Percentiles rank a stretch among this genome's conserved stretches.
Evolutionary conservation across 306 rosid species (phyloP).

Genomic region (Begonia peltatifolia): DNA sequence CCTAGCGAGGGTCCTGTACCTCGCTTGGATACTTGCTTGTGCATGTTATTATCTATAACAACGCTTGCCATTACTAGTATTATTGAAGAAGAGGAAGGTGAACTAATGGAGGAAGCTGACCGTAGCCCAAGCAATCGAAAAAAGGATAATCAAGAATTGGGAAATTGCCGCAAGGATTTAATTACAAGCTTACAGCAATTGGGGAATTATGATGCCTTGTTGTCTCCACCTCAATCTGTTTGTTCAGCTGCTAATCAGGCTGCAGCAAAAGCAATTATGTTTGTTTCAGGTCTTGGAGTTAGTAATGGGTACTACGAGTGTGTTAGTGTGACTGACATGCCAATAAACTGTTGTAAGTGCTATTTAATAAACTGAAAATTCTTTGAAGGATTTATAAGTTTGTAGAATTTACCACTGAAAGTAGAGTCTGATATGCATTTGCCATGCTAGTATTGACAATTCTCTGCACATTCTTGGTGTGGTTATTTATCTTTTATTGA

Average conservation of each 20-base stretch:
- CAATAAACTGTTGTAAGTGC: conserved; percentile 53
- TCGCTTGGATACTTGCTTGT: conserved; percentile 69
- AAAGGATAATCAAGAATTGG: conserved; percentile 34
- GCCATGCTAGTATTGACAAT: too few relatives aligned
- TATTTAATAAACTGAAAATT: too few relatives aligned
- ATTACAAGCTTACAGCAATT: conserved; percentile 58
- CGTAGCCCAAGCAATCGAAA: conserved; percentile 30
- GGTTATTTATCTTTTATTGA: too few relatives aligned
- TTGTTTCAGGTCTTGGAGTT: conserved; percentile 46
- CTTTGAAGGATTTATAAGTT: too few relatives aligned
- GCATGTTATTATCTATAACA: conserved; percentile 63
- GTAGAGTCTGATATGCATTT: too few relatives aligned
- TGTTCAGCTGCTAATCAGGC: conserved; percentile 65
- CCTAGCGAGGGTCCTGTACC: conserved; percentile 64
- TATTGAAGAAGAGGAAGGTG: conserved; percentile 81
- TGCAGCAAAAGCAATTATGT: conserved; percentile 72
- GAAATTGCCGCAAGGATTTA: conserved; percentile 53
- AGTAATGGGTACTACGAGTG: conserved; percentile 32
- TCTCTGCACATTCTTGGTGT: too few relatives aligned
- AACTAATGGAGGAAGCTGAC: conserved; percentile 50
- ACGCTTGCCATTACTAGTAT: conserved; percentile 49
- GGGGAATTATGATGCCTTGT: conserved; percentile 57
- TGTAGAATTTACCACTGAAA: too few relatives aligned
- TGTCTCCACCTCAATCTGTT: conserved; percentile 57
- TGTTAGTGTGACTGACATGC: conserved; percentile 42